Evolutionary conservation across 2,329 filamentous ascomycete genomes (phyloP).

Genomic region (Colletotrichum acutatum): DNA sequence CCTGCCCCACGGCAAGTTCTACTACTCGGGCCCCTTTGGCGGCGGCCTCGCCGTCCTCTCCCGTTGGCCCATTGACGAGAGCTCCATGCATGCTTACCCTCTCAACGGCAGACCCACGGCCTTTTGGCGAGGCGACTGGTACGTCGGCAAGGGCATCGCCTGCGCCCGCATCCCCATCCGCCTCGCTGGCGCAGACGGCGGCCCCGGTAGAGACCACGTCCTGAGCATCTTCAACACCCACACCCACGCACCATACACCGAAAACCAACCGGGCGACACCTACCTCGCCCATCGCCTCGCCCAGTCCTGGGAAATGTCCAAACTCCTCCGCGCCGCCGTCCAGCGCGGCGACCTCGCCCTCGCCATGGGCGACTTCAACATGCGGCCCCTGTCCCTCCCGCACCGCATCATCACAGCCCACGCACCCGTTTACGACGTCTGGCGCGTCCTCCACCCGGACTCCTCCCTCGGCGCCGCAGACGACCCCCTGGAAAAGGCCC

Average conservation of each 20-base stretch:
- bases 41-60: slow-evolving; percentile 90
- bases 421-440: slow-evolving; percentile 82
- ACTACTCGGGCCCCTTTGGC: slow-evolving; percentile 88
- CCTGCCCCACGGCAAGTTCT: slow-evolving; percentile 93
- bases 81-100: slow-evolving; percentile 86
- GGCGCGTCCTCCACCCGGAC: slow-evolving; percentile 85
- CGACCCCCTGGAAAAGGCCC: slow-evolving; percentile 73
- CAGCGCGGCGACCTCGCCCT: slow-evolving; percentile 86
- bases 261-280: slow-evolving; percentile 77
- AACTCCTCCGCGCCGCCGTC: slow-evolving; percentile 83
- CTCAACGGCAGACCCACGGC: slow-evolving; percentile 93
- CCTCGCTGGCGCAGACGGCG: not conserved
- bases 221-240: slow-evolving; percentile 90
- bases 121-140: slow-evolving; percentile 96
- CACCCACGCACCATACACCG: slow-evolving; percentile 87
- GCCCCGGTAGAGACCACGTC: slow-evolving; percentile 65
- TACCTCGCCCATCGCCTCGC: slow-evolving; percentile 92
- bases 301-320: slow-evolving; percentile 95
- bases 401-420: slow-evolving; percentile 85
- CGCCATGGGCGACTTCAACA: slow-evolving; percentile 94
- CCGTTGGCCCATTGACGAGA: slow-evolving; percentile 92
- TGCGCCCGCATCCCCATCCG: slow-evolving; percentile 73
- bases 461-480: slow-evolving; percentile 81
- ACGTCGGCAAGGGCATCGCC: slow-evolving; percentile 93
- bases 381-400: slow-evolving; percentile 87